phyloP scores from a whole-genome alignment of 2,329 filamentous ascomycete species.

The Zymoseptoria ardabiliae region DNA sequence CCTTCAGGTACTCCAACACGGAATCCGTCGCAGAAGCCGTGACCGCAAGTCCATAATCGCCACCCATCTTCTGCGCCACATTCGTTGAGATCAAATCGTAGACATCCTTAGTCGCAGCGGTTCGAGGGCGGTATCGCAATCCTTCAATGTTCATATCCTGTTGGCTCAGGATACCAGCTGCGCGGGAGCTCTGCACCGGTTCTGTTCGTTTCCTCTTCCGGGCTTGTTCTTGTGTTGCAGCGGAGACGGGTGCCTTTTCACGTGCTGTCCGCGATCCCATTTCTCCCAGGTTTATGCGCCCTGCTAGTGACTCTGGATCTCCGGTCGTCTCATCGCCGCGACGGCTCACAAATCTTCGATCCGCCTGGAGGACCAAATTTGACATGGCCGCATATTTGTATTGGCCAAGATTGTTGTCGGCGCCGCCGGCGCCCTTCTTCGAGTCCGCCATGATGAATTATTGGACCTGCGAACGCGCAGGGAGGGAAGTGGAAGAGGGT shows the following conservation, averaged over 20 bases:
- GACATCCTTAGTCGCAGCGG: slow-evolving; percentile 80
- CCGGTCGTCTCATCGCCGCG: slow-evolving; percentile 91
- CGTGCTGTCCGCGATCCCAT: slow-evolving; percentile 83
- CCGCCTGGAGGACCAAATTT: slow-evolving; percentile 99
- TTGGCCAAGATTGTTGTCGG: slow-evolving; percentile 30
- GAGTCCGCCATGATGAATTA: slow-evolving; percentile 24
- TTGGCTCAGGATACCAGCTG: slow-evolving; percentile 71
- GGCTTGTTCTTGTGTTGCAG: slow-evolving; percentile 52
- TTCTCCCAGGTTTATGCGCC: slow-evolving; percentile 83
- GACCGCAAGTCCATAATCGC: slow-evolving; percentile 86
- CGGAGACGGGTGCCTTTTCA: slow-evolving; percentile 68
- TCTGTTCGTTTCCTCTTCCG: slow-evolving; percentile 76
- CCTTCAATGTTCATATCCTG: slow-evolving; percentile 85
- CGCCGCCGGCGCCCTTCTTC: slow-evolving; percentile 25
- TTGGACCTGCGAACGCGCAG: slow-evolving; percentile 1
- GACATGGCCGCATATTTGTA: slow-evolving; percentile 57
- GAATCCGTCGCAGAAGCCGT: slow-evolving; percentile 91
- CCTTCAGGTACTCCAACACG: slow-evolving; percentile 83
- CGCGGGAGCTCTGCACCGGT: slow-evolving; percentile 56
- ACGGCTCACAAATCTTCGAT: slow-evolving; percentile 88
- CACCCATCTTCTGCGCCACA: slow-evolving; percentile 79
- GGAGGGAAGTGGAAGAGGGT: not conserved
- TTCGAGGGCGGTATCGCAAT: slow-evolving; percentile 83
- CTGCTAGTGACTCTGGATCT: slow-evolving; percentile 93
- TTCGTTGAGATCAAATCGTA: slow-evolving; percentile 93